phyloP scores from a whole-genome alignment of 495 filamentous ascomycete genomes.

The Podospora pseudoanserina region DNA sequence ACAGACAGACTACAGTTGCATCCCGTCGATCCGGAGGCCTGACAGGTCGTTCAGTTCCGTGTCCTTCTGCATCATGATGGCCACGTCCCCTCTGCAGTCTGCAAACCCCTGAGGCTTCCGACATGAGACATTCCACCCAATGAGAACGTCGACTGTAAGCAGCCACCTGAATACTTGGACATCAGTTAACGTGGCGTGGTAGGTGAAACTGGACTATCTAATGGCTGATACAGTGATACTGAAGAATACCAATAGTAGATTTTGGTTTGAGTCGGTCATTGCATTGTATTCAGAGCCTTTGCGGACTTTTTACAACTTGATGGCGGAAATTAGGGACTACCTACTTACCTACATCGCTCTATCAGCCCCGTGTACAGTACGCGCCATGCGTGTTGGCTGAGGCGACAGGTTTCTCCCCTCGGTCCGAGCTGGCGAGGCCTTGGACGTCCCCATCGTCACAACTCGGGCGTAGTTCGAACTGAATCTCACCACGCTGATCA shows the following conservation, averaged over 20 bases:
- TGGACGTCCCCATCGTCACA: background rate
- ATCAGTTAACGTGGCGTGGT: background rate
- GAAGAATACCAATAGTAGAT: background rate
- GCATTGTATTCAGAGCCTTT: background rate
- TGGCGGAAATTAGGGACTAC: background rate
- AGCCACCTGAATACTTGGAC: background rate
- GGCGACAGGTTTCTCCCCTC: background rate
- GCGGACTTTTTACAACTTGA: background rate
- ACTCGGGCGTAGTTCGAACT: background rate
- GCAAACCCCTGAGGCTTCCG: background rate
- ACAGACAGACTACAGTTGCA: background rate
- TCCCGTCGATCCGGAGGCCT: background rate
- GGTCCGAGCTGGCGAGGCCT: background rate
- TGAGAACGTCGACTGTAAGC: background rate
- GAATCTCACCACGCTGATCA: background rate
- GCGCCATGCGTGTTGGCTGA: background rate
- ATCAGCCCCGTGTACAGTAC: background rate
- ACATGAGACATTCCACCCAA: background rate
- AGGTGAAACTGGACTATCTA: background rate
- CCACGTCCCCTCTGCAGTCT: background rate
- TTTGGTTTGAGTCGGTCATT: background rate
- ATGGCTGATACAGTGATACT: background rate
- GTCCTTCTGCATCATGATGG: background rate
- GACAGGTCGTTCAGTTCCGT: background rate
- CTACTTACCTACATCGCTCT: no score